phyloP scores from a whole-genome alignment of 441 rosid genomes.

The Isatis lusitanica region DNA sequence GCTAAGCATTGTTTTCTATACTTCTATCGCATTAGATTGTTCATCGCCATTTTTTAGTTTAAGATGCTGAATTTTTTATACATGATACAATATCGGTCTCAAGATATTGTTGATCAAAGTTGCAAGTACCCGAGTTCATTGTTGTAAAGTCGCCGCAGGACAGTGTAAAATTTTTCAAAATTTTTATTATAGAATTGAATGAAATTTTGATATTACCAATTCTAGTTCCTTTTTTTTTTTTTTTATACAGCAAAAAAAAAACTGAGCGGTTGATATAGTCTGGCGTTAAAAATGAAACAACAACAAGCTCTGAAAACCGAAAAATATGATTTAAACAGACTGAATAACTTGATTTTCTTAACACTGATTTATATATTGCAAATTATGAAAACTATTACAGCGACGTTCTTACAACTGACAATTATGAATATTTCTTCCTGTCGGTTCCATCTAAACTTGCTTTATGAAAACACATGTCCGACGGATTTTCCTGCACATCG shows the following conservation, averaged over 20 bases:
- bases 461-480: too few species aligned
- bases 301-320: background rate
- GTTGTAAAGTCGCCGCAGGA: background rate
- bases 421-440: too few species aligned
- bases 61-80: background rate
- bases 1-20: conserved; percentile 10
- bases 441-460: too few species aligned
- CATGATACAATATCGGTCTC: conserved; percentile 17
- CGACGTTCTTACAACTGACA: too few species aligned
- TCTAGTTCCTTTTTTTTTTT: background rate
- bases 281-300: conserved; percentile 1
- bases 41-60: background rate
- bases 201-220: background rate
- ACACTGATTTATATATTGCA: too few species aligned
- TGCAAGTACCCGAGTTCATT: conserved; percentile 1
- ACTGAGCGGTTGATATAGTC: background rate
- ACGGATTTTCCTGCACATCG: too few species aligned
- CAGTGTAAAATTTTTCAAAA: background rate
- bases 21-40: background rate
- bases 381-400: too few species aligned
- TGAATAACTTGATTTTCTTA: too few species aligned
- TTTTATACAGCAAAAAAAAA: background rate
- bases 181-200: background rate
- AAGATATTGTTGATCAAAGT: conserved; percentile 7
- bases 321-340: background rate